Conservation (phyloP, 176 grass and related monocot genomes). For the Elymus sibiricus region DNA sequence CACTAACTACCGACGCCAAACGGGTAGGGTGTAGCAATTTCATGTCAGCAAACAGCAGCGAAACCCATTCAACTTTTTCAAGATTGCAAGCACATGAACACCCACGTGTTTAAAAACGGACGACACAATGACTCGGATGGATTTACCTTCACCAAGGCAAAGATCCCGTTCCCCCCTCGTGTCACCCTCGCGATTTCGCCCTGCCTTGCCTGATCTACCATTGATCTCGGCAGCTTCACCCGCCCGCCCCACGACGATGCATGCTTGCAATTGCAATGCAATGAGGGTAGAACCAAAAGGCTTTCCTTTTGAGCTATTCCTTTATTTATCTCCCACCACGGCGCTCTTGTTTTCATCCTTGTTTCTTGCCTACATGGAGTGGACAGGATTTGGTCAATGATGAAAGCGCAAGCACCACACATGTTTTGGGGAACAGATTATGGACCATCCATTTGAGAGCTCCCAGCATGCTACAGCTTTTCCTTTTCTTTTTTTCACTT, state of each 20-base stretch:
- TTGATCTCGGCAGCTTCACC: constrained; percentile 26
- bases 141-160: constrained; percentile 1
- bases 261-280: background rate
- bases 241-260: constrained; percentile 16
- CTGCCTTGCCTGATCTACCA: constrained; percentile 8
- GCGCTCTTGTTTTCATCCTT: background rate
- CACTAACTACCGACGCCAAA: no score
- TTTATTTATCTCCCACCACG: constrained; percentile 16
- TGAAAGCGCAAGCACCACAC: background rate
- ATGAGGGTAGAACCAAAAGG: constrained; percentile 39
- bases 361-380: constrained; percentile 15
- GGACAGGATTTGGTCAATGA: constrained; percentile 46
- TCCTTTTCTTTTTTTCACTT: background rate
- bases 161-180: background rate
- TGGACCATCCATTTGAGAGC: constrained; percentile 29
- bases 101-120: background rate
- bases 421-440: constrained; percentile 22
- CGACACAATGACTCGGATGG: background rate
- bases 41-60: no score
- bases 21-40: no score
- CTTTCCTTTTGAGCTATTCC: constrained; percentile 14
- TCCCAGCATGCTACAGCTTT: constrained; percentile 27
- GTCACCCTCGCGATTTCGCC: background rate
- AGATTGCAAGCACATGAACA: background rate
- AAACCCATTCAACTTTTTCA: background rate